phyloP scores from a whole-genome alignment of 2,329 filamentous ascomycete species.

The Botrytis deweyae region DNA sequence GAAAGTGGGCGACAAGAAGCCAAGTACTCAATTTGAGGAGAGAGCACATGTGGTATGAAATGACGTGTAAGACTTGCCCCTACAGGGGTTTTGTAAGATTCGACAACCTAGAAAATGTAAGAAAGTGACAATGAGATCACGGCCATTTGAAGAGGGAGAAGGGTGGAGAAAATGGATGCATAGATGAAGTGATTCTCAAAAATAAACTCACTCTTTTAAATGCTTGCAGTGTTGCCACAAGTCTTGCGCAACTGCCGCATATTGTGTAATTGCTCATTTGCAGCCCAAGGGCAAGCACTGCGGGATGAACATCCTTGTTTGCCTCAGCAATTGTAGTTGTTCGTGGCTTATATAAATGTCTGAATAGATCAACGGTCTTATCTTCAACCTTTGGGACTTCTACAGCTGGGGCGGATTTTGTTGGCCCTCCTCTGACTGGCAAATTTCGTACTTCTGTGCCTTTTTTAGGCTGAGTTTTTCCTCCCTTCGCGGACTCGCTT shows the following conservation, averaged over 20 bases:
- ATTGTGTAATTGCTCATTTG: slow-evolving; percentile 81
- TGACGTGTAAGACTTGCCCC: slow-evolving; percentile 85
- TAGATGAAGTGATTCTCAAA: background rate
- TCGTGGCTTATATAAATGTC: slow-evolving; percentile 76
- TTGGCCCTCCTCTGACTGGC: slow-evolving; percentile 33
- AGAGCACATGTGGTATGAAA: slow-evolving; percentile 85
- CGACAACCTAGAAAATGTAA: slow-evolving; percentile 65
- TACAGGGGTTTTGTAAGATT: slow-evolving; percentile 85
- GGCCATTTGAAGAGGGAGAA: background rate
- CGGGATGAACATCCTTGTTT: slow-evolving; percentile 76
- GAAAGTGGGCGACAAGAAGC: slow-evolving; percentile 93
- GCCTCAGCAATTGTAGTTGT: slow-evolving; percentile 61
- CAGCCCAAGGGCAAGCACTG: slow-evolving; percentile 79
- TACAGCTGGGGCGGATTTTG: slow-evolving; percentile 38
- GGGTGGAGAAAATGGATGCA: background rate
- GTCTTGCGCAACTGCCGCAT: slow-evolving; percentile 83
- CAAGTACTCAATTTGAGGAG: slow-evolving; percentile 92
- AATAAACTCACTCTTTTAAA: slow-evolving; percentile 71
- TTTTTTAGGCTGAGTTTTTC: slow-evolving; percentile 44
- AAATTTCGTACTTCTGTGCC: slow-evolving; percentile 32
- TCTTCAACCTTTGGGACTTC: slow-evolving; percentile 57
- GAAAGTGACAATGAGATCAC: slow-evolving; percentile 5
- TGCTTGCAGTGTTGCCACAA: slow-evolving; percentile 82
- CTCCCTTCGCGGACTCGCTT: slow-evolving; percentile 36
- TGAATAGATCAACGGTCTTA: slow-evolving; percentile 74